phyloP scores from a whole-genome alignment of 768 basidiomycete genomes.

The Lentinula sp. region DNA sequence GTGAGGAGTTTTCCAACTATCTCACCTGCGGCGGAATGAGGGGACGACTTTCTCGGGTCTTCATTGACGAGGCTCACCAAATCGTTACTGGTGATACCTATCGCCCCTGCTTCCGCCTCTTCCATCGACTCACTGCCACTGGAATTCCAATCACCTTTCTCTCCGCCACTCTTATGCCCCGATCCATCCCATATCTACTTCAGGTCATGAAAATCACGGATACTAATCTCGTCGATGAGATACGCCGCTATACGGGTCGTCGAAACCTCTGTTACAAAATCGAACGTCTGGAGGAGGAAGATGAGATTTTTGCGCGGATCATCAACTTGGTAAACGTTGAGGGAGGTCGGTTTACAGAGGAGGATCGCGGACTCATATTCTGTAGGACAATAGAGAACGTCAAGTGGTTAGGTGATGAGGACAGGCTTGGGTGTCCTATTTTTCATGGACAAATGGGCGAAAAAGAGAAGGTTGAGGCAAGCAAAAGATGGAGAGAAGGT shows the following conservation, averaged over 20 bases:
- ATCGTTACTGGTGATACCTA: background rate
- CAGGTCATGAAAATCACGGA: background rate
- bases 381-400: too few relatives aligned
- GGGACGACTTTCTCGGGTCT: background rate
- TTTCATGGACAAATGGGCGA: too few relatives aligned
- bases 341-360: too few relatives aligned
- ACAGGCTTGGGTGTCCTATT: too few relatives aligned
- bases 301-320: too few relatives aligned
- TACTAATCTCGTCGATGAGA: background rate
- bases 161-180: background rate
- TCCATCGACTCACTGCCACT: background rate
- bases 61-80: background rate
- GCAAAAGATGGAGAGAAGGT: too few relatives aligned
- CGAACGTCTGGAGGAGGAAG: background rate
- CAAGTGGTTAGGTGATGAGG: too few relatives aligned
- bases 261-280: background rate
- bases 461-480: too few relatives aligned
- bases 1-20: background rate
- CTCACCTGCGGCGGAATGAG: background rate
- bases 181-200: background rate
- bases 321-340: too few relatives aligned
- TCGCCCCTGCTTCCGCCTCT: background rate
- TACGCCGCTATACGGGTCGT: background rate
- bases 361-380: too few relatives aligned
- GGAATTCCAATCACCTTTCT: slow-evolving; percentile 1